These are phyloP conservation scores for Aureobasidium melanogenum DNA, from an alignment of 2,329 filamentous ascomycete genomes.

Conservation along the genomic window DNA sequence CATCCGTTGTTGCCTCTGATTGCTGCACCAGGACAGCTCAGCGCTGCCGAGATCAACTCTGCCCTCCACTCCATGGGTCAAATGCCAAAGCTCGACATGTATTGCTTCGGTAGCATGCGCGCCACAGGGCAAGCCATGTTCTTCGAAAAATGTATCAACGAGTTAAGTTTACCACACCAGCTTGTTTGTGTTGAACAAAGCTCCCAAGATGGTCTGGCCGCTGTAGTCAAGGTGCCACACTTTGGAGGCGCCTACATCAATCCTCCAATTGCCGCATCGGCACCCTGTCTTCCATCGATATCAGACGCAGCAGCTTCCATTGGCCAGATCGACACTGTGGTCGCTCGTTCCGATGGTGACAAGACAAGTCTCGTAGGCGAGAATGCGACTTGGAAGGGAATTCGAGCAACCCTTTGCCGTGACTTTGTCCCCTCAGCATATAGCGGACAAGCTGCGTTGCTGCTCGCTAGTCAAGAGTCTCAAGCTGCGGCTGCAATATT, in stretches of 20 bases:
- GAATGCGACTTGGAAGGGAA: conserved; percentile 79
- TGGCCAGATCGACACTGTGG: conserved; percentile 73
- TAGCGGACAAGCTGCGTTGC: conserved; percentile 62
- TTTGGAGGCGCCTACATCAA: conserved; percentile 80
- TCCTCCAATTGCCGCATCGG: conserved; percentile 51
- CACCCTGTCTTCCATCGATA: conserved; percentile 53
- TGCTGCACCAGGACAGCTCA: conserved; percentile 77
- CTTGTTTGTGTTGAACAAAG: conserved; percentile 67
- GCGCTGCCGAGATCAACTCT: conserved; percentile 75
- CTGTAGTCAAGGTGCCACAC: conserved; percentile 60
- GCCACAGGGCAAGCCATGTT: conserved; percentile 74
- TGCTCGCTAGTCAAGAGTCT: conserved; percentile 62
- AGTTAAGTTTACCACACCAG: conserved; percentile 73
- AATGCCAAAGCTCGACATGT: conserved; percentile 69
- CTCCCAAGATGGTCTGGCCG: conserved; percentile 57
- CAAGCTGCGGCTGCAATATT: conserved; percentile 74
- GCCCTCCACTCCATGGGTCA: conserved; percentile 71
- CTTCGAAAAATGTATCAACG: conserved; percentile 58
- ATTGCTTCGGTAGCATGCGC: conserved; percentile 65
- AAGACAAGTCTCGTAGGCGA: conserved; percentile 60
- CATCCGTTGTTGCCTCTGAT: conserved; percentile 77
- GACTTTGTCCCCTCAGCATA: conserved; percentile 80
- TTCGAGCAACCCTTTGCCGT: conserved; percentile 68
- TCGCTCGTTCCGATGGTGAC: conserved; percentile 47
- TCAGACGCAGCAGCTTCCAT: conserved; percentile 71